Base-by-base conservation (phyloP, 2,329 filamentous ascomycete species). In the Diplodia corticola region DNA sequence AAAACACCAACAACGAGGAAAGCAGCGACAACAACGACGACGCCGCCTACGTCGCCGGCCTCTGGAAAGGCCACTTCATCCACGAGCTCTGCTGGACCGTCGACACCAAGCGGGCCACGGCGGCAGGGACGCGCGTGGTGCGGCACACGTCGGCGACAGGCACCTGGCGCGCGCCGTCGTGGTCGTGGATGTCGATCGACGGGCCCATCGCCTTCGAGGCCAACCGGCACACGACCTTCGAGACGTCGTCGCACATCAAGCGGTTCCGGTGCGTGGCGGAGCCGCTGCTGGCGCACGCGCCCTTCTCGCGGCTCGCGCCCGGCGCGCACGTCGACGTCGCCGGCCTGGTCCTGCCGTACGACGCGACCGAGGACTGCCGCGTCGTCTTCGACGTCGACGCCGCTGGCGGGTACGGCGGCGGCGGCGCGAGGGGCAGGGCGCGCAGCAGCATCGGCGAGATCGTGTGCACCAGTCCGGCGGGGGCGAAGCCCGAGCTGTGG, bases 41-140 rank as follows among this genome's bases (percentile, higher is more conserved):
- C n/a, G n/a, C n/a, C n/a, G n/a, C 13, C 13, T 67, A 66, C 40
- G 10, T 67, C n/a, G 63, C 66, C 5, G 66, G 66, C 5, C 51
- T 67, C 12, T 67, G 66, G 66, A 24, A 35, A 10, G 37, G 48
- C 20, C 22, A 53, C 57, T 48, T 67, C 20, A 28, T 66, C 4
- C 54, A 61, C 49, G 63, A 65, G 44, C 51, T 67, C 15, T 48
- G 28, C 35, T 67, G 66, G 63, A 67, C 51, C 24, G 54, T 57
- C 54, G 54, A 57, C 54, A n/a, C 30, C 37, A 53, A 64, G 49
- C 35, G 57, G 37, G 55, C 65, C n/a, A 5, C 20, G 12, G 55
- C 40, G n/a, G n/a, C n/a, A n/a, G n/a, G n/a, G n/a, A n/a, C n/a
- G n/a, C n/a, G n/a, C n/a, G n/a, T n/a, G n/a, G n/a, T n/a, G n/a